Conservation (phyloP, 495 filamentous ascomycete species). For the Tuber brumale region DNA sequence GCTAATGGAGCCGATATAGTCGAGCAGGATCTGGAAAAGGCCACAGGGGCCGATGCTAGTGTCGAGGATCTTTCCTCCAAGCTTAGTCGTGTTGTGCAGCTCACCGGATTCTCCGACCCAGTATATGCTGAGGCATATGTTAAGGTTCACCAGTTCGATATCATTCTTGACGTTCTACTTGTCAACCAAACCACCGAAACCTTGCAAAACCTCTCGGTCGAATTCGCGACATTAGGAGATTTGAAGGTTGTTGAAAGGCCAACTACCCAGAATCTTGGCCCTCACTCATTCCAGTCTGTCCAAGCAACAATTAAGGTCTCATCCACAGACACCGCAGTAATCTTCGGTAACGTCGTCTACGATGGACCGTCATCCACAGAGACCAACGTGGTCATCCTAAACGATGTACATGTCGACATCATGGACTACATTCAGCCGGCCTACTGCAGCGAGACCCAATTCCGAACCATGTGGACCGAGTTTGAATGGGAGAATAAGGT, state of each 20-base stretch:
- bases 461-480: slow-evolving; percentile 99
- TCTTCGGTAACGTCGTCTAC: slow-evolving; percentile 98
- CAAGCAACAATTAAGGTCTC: slow-evolving; percentile 99
- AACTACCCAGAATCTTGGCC: slow-evolving; percentile 87
- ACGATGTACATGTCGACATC: slow-evolving; percentile 98
- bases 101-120: slow-evolving; percentile 96
- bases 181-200: slow-evolving; percentile 98
- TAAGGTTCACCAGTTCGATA: slow-evolving; percentile 98
- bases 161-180: slow-evolving; percentile 90
- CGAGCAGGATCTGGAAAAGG: slow-evolving; percentile 85
- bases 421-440: slow-evolving; percentile 99
- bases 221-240: slow-evolving; percentile 96
- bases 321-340: slow-evolving; percentile 96
- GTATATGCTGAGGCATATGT: slow-evolving; percentile 99
- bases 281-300: slow-evolving; percentile 94
- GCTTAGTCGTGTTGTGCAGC: slow-evolving; percentile 88
- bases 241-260: slow-evolving; percentile 96
- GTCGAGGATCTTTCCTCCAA: slow-evolving; percentile 82
- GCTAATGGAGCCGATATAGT: slow-evolving; percentile 76
- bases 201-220: slow-evolving; percentile 91
- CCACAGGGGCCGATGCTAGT: slow-evolving; percentile 79
- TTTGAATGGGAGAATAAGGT: slow-evolving; percentile 99
- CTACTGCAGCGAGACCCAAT: slow-evolving; percentile 93
- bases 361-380: slow-evolving; percentile 93
- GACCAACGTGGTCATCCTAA: slow-evolving; percentile 94